Base-by-base conservation (phyloP, 2,329 filamentous ascomycete genomes). In the Coniochaeta sp. region DNA sequence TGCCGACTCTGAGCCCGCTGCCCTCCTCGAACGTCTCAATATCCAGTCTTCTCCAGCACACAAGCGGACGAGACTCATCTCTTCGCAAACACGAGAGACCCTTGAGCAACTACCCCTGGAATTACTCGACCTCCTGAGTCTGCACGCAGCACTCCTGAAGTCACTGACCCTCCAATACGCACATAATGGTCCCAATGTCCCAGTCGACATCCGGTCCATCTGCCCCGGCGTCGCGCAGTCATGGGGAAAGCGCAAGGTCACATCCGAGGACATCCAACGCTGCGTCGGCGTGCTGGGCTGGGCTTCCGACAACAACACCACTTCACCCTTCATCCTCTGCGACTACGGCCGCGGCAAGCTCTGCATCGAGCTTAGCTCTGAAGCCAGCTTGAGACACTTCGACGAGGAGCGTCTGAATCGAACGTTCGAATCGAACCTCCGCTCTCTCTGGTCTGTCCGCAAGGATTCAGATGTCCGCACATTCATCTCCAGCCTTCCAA, bases 211-310 rank as follows among this genome's bases (percentile, higher is more conserved):
- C 52, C 77, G 80, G 38, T 75, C 79, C 33, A 77, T 92, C 38
- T 79, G 82, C 36, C 84, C 84, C 11, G 80, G 85, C 60, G 78
- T 90, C 44, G 83, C 88, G 14, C 81, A 85, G 64, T 77, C 87
- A 40, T 93, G 89, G 89, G 87, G 88, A 62, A 91, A 89, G 74
- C 81, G 88, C 34, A 79, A 80, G 60, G 87, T 91, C 17, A 82
- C 79, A 0, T 74, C 82, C 0, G 82, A 85, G 44, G 89, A 93
- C 67, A 76, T 92, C 56, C 84, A 85, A 63, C 79, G 83, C 62
- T 83, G 87, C 63, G 72, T 93, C 24, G 88, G 87, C 57, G 74
- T 91, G n/a, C 79, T 87, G 67, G 75, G 77, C 54, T 72, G 74
- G 62, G 76, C 75, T 4, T 75, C 73, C 59, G 74, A 74, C 34